These are phyloP conservation scores for Xerocomus minutiporus DNA, from an alignment of 1,284 basidiomycete genomes.

Conservation along the genomic window DNA sequence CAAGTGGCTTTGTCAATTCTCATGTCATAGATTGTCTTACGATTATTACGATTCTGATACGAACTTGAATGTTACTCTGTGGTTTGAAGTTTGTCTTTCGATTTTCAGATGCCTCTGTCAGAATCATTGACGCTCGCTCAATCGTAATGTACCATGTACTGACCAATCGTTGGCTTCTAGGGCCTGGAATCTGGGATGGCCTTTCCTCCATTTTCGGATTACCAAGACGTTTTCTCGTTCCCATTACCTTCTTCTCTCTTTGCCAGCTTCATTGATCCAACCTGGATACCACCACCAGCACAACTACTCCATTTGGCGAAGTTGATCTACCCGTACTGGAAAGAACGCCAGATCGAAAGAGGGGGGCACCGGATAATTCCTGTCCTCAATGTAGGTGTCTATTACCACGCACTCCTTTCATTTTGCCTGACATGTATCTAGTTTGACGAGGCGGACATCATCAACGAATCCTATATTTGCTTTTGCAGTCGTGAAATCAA, in stretches of 20 bases:
- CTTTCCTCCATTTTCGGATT: no score
- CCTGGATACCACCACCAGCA: conserved; percentile 55
- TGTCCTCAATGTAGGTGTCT: conserved; percentile 60
- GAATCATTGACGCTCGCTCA: no score
- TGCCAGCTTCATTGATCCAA: conserved; percentile 57
- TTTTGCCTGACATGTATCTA: conserved; percentile 31
- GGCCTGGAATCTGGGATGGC: no score
- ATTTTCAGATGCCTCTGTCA: no score
- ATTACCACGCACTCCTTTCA: neutral
- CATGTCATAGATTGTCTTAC: no score
- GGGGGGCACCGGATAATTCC: conserved; percentile 79
- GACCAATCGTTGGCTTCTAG: no score
- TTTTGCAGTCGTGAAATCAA: conserved; percentile 96
- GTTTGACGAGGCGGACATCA: conserved; percentile 88
- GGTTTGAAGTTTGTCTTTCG: no score
- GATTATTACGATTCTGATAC: no score
- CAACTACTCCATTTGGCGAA: conserved; percentile 62
- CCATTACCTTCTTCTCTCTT: conserved; percentile 57
- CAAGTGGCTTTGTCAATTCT: no score
- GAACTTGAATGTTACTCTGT: no score
- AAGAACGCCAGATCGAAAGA: conserved; percentile 67
- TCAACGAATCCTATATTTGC: conserved; percentile 95
- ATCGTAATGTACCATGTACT: no score
- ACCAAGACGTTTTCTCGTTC: conserved; percentile 41
- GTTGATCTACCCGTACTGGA: conserved; percentile 79